Evolutionary conservation across 768 basidiomycete species (phyloP).

Genomic region (Chiua virens): DNA sequence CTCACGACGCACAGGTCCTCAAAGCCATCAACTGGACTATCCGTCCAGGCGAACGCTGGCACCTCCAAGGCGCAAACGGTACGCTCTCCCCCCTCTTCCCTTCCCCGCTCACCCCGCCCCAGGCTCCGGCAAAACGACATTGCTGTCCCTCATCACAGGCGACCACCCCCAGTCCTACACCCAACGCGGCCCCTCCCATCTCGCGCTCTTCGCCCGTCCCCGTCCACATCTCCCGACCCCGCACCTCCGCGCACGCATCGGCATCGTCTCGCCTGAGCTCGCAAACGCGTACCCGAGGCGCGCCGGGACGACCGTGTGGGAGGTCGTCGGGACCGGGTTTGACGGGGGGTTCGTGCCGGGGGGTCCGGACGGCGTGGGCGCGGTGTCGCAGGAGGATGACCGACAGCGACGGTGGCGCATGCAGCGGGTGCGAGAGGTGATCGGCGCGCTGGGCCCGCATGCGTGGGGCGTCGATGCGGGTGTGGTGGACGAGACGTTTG

Average conservation of each 20-base stretch:
- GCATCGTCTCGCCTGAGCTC: constrained; percentile 86
- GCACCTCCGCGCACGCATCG: constrained; percentile 62
- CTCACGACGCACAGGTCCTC: constrained; percentile 53
- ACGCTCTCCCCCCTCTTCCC: constrained; percentile 9
- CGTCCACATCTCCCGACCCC: constrained; percentile 70
- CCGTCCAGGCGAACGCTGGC: constrained; percentile 81
- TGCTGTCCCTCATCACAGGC: constrained; percentile 85
- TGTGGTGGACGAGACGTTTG: constrained; percentile 42
- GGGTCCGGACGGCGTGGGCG: constrained; percentile 46
- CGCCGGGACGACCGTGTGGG: constrained; percentile 64
- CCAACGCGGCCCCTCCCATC: constrained; percentile 45
- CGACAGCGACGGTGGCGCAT: constrained; percentile 37
- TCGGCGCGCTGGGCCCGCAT: not conserved
- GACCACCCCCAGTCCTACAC: constrained; percentile 96
- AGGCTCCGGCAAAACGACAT: constrained; percentile 96
- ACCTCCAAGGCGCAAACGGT: constrained; percentile 89
- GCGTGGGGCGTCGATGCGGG: not conserved
- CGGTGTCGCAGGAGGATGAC: constrained; percentile 33
- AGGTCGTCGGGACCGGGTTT: constrained; percentile 87
- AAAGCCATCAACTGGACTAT: constrained; percentile 81
- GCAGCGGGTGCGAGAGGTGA: constrained; percentile 51
- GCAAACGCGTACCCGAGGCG: constrained; percentile 87
- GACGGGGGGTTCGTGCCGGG: constrained; percentile 74
- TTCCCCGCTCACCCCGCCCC: not conserved
- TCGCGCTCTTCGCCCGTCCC: constrained; percentile 61